Conservation (phyloP, 805 yeast genomes). For the Monosporozyma unispora region DNA sequence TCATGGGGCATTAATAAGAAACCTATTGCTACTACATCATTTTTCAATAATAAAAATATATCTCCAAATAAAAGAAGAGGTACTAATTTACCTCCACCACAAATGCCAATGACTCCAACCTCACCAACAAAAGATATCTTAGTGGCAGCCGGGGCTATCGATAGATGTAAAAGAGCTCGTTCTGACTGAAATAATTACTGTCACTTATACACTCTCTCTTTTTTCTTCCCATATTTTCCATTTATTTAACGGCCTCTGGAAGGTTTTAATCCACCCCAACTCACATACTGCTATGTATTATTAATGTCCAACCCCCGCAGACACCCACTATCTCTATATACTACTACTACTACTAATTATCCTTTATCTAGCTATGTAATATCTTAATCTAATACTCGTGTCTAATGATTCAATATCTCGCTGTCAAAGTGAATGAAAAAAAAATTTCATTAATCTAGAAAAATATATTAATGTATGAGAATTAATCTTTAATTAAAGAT, state of each 20-base stretch:
- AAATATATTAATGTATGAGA: background rate
- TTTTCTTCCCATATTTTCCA: background rate
- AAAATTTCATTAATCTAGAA: background rate
- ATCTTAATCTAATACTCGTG: background rate
- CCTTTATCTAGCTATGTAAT: background rate
- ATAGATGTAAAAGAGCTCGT: slow-evolving; percentile 9
- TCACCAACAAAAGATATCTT: background rate
- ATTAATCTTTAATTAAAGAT: background rate
- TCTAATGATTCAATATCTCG: background rate
- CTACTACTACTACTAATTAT: background rate
- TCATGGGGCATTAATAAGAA: slow-evolving; percentile 8
- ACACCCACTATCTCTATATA: background rate
- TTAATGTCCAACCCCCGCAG: background rate
- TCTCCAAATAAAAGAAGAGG: background rate
- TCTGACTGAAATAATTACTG: slow-evolving; percentile 11
- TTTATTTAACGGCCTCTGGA: background rate
- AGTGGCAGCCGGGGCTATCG: background rate
- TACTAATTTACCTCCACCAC: background rate
- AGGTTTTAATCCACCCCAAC: background rate
- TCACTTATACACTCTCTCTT: background rate
- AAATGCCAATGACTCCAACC: background rate
- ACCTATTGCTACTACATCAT: background rate
- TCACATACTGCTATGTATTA: background rate
- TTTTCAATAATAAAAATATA: background rate
- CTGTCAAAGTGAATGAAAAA: background rate